A percentile compares a stretch with the other conserved stretches of the same genome.
phyloP scores from a whole-genome alignment of 176 grass and related monocot species.

The Puya raimondii region DNA sequence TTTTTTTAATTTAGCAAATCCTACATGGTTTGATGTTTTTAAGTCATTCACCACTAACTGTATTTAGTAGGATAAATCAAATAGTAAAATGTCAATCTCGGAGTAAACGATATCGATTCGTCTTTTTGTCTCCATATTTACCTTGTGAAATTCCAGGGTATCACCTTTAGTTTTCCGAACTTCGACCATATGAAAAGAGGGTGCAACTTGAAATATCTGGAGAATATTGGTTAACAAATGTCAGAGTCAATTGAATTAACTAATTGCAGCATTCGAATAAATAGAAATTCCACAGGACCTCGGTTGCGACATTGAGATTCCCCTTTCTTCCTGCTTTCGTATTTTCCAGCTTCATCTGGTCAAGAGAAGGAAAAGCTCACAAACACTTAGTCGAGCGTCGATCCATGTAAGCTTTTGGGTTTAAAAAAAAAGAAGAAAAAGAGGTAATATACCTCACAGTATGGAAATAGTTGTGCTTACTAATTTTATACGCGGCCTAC shows the following conservation, averaged over 20 bases:
- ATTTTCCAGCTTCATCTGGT: conserved; percentile 87
- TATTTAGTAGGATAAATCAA: background rate
- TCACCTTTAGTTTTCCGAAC: conserved; percentile 91
- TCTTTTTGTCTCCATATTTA: conserved; percentile 10
- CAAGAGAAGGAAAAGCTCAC: conserved; percentile 16
- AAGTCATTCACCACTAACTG: no score
- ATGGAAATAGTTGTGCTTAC: conserved; percentile 2
- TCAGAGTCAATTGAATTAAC: background rate
- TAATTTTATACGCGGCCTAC: conserved; percentile 27
- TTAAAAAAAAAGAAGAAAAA: background rate
- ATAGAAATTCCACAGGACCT: conserved; percentile 33
- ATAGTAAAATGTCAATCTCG: conserved; percentile 12
- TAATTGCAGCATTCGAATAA: conserved; percentile 11
- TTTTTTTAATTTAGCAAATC: no score
- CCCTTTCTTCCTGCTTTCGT: conserved; percentile 93
- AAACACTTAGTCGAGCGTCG: no score
- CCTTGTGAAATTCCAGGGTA: conserved; percentile 95
- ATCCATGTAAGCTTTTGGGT: conserved; percentile 2
- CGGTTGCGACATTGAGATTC: conserved; percentile 96
- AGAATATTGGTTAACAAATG: conserved; percentile 11
- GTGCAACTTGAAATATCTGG: conserved; percentile 95
- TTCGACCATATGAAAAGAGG: conserved; percentile 89
- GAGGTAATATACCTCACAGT: background rate
- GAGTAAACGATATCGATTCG: background rate
- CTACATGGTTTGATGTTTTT: no score